Evolutionary conservation across 768 basidiomycete species (phyloP), one percentile per base, ranked within the genome.

Genomic region (Termitomyces sp.): DNA sequence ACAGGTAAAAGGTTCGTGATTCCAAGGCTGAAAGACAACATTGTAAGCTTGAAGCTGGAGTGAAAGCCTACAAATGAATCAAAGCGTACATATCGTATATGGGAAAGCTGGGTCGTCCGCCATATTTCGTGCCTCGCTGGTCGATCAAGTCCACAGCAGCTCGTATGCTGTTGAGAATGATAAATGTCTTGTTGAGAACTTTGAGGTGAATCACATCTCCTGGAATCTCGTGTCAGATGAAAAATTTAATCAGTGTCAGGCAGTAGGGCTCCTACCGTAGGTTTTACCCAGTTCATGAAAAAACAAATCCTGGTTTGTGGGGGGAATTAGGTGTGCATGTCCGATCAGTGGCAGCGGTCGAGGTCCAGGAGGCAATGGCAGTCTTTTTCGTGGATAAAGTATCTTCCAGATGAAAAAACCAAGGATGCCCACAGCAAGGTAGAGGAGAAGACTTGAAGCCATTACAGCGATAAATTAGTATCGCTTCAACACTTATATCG

Each of bases 321-420:
- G 31, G 20, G 73, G 75, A n/a, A 76, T 69, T 5, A 68, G 53
- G 2, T 71, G 68, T 8, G 70, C 59, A 53, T 76, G 72, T 7
- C 75, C 75, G 12, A 76, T 64, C 44, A 76, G 29, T 0, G 72
- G 71, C 39, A 74, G 68, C 6, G 67, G 62, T 12, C 72, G 26
- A 9, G 44, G 44, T 26, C 44, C 44, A 46, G 44, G 44, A 18
- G 26, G 44, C 26, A 46, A 27, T 10, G 57, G 50, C 6, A 18
- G 39, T n/a, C 36, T 46, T 12, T 48, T 55, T 27, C 27, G 39
- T 7, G 46, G 36, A 24, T 29, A 24, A 39, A 24, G 9, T 18
- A 2, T 39, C 26, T 24, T 44, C 39, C 29, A 43, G 42, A 44
- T 16, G 42, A 43, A 5, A 16, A 44, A 54, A 7, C 18, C 46